Evolutionary conservation across 2,329 filamentous ascomycete genomes (phyloP), one percentile per base, ranked within the genome.

Genomic region (Beauveria asiatica): DNA sequence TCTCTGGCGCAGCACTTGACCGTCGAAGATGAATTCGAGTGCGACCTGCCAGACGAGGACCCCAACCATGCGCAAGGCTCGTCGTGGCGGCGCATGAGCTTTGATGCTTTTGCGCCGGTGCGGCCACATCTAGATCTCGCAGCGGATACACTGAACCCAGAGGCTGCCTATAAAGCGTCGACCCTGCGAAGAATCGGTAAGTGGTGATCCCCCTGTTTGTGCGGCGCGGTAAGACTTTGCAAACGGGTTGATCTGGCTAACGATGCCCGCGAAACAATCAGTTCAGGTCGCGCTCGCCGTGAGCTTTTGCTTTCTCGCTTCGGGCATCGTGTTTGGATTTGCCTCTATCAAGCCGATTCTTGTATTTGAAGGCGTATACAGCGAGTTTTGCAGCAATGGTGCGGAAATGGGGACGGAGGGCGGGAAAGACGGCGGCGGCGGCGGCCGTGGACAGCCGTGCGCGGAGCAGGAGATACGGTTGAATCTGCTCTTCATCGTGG

Each of bases 401-500:
- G 50, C 69, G 42, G 69, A 1, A 42, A 19, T 8, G 41, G 64
- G 56, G 67, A 65, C 23, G 0, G 13, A 2, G 7, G 57, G 60
- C 7, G 33, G 56, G 60, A 5, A 61, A 67, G 2, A 64, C 68
- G n/a, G 67, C 67, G 75, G 23, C 39, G n/a, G 39, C 8, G 13
- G 23, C 19, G 9, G 23, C 17, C 13, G 25, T 7, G 23, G 41
- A 64, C 49, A 61, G 61, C 21, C 71, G n/a, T 82, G 73, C 69
- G 74, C 78, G 61, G 83, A 84, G 67, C 69, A 70, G 48, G 70
- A 73, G 61, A 83, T 85, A 57, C 80, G 80, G 62, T 80, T 96
- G 60, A 96, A 96, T 71, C 77, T 96, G 65, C 96, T 96, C 89
- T 96, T 96, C 78, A 95, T 91, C 6, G 82, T 92, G 45, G 92